Percentiles rank a stretch among this genome's conserved stretches.
These are phyloP conservation scores for Achaetomium macrosporum DNA, from an alignment of 2,329 filamentous ascomycete genomes.

Conservation along the genomic window DNA sequence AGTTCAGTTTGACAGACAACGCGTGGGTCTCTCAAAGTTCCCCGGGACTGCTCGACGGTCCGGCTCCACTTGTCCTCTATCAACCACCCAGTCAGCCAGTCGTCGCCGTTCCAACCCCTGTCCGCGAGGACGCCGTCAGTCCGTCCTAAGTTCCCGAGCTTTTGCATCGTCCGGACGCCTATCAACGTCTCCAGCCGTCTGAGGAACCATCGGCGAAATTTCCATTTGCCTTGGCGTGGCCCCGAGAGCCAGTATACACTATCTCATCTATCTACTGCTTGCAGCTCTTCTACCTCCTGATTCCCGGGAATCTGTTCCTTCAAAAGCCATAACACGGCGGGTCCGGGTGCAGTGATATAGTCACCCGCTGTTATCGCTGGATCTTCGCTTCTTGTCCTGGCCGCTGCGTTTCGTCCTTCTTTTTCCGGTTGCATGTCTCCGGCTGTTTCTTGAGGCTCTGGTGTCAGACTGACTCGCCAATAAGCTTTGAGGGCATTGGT, in stretches of 20 bases:
- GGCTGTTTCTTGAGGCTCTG: constrained; percentile 23
- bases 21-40: not conserved
- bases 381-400: constrained; percentile 10
- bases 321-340: constrained; percentile 15
- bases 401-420: constrained; percentile 18
- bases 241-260: constrained; percentile 10
- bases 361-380: constrained; percentile 14
- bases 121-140: constrained; percentile 4
- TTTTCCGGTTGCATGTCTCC: constrained; percentile 16
- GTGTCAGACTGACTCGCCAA: constrained; percentile 10
- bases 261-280: constrained; percentile 3
- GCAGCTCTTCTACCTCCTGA: constrained; percentile 14
- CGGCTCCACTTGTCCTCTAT: constrained; percentile 3
- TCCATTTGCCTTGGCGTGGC: constrained; percentile 13
- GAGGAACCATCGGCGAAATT: constrained; percentile 17
- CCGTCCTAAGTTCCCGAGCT: constrained; percentile 6
- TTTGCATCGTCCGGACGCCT: constrained; percentile 1
- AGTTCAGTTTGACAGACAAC: not conserved
- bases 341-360: constrained; percentile 15
- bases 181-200: constrained; percentile 4
- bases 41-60: not conserved
- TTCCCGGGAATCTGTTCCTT: constrained; percentile 14
- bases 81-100: not conserved
- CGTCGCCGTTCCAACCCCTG: constrained; percentile 7
- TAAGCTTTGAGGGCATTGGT: constrained; percentile 11